A percentile compares a stretch with the other conserved stretches of the same genome.
Evolutionary conservation across 2,329 filamentous ascomycete genomes (phyloP).

Genomic region (Nigrograna mackinnonii): DNA sequence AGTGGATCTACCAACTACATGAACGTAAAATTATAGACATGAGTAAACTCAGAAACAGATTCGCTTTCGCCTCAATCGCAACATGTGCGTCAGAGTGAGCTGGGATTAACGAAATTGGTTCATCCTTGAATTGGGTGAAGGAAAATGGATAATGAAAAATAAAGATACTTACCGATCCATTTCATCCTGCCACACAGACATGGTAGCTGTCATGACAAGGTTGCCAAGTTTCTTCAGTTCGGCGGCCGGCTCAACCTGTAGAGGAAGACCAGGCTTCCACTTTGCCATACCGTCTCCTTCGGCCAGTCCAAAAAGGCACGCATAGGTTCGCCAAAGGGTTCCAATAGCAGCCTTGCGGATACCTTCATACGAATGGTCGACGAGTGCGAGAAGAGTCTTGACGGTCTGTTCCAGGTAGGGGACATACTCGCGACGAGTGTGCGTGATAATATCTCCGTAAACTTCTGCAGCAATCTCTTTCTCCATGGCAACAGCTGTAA

Average conservation of each 20-base stretch:
- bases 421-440: conserved; percentile 78
- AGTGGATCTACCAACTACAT: neutral
- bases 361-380: conserved; percentile 89
- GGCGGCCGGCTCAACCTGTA: conserved; percentile 75
- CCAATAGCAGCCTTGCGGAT: conserved; percentile 90
- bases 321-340: conserved; percentile 91
- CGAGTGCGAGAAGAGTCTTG: conserved; percentile 76
- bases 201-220: conserved; percentile 80
- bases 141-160: conserved; percentile 14
- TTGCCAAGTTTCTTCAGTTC: conserved; percentile 85
- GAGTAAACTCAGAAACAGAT: conserved; percentile 58
- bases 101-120: conserved; percentile 93
- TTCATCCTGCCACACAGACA: conserved; percentile 87
- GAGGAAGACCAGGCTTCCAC: conserved; percentile 86
- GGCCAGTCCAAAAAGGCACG: conserved; percentile 84
- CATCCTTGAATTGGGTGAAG: conserved; percentile 63
- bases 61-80: conserved; percentile 90
- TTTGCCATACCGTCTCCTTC: conserved; percentile 78
- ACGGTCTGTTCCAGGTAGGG: conserved; percentile 90
- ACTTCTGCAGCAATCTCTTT: conserved; percentile 98
- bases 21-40: conserved; percentile 44
- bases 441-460: conserved; percentile 86
- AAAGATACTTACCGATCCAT: conserved; percentile 79
- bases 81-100: conserved; percentile 95
- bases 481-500: conserved; percentile 88